Evolutionary conservation across 2,329 filamentous ascomycete genomes (phyloP).

Genomic region (Pseudogymnoascus sp.): DNA sequence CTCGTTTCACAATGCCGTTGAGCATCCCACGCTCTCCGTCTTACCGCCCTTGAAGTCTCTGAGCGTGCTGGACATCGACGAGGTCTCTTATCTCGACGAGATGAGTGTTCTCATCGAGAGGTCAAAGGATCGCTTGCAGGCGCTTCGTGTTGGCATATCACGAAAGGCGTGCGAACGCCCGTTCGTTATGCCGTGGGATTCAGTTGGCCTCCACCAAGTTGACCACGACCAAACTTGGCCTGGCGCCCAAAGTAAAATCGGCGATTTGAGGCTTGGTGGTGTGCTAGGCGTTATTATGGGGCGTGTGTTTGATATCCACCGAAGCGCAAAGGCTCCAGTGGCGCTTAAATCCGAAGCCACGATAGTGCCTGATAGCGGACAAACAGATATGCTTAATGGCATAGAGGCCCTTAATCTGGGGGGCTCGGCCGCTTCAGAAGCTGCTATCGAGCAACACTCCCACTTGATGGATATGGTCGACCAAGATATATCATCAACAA

Average conservation of each 20-base stretch:
- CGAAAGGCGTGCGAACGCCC: slow-evolving; percentile 37
- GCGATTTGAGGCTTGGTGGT: slow-evolving; percentile 58
- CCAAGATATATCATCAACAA: background rate
- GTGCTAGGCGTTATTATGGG: slow-evolving; percentile 62
- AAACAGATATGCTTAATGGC: background rate
- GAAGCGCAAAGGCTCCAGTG: slow-evolving; percentile 20
- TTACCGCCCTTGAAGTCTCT: slow-evolving; percentile 67
- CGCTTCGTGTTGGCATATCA: slow-evolving; percentile 68
- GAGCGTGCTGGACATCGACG: slow-evolving; percentile 73
- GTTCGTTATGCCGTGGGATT: slow-evolving; percentile 57
- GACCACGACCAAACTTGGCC: slow-evolving; percentile 51
- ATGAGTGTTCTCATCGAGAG: slow-evolving; percentile 69
- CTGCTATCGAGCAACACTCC: background rate
- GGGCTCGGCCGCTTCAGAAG: background rate
- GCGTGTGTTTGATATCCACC: slow-evolving; percentile 53
- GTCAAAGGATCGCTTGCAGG: slow-evolving; percentile 56
- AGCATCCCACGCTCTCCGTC: slow-evolving; percentile 73
- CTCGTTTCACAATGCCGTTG: slow-evolving; percentile 52
- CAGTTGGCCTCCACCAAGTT: slow-evolving; percentile 52
- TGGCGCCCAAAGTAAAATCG: slow-evolving; percentile 45
- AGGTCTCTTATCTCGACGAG: slow-evolving; percentile 74
- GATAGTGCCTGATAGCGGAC: background rate
- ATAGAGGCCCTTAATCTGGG: background rate
- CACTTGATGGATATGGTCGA: background rate
- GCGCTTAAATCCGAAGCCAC: background rate